phyloP scores from a whole-genome alignment of 2,329 filamentous ascomycete genomes.

The Bipolaris cookei region DNA sequence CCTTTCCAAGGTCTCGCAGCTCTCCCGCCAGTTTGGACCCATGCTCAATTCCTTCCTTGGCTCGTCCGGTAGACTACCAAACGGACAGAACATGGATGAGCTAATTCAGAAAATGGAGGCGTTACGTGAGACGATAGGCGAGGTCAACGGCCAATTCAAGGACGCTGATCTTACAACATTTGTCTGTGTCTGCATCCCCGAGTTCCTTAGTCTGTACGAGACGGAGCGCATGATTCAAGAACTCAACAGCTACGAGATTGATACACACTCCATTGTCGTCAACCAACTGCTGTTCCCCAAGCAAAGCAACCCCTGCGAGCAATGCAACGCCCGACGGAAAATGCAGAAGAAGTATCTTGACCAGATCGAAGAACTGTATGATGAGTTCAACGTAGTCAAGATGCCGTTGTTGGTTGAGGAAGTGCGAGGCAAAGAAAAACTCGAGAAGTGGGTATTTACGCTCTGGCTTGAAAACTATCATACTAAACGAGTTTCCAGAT shows the following conservation, averaged over 20 bases:
- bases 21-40: slow-evolving; percentile 92
- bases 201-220: slow-evolving; percentile 96
- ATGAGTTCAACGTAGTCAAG: slow-evolving; percentile 98
- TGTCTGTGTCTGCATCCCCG: slow-evolving; percentile 96
- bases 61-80: slow-evolving; percentile 75
- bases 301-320: slow-evolving; percentile 83
- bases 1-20: slow-evolving; percentile 93
- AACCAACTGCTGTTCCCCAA: slow-evolving; percentile 97
- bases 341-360: slow-evolving; percentile 99
- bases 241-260: slow-evolving; percentile 88
- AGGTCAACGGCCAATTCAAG: slow-evolving; percentile 99
- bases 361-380: slow-evolving; percentile 97
- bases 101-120: slow-evolving; percentile 95
- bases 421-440: slow-evolving; percentile 90
- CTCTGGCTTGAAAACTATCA: not conserved
- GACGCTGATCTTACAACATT: slow-evolving; percentile 95
- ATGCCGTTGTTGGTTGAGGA: slow-evolving; percentile 97
- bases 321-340: slow-evolving; percentile 91
- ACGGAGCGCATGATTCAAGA: slow-evolving; percentile 99
- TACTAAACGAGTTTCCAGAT: slow-evolving; percentile 52
- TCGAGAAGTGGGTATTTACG: slow-evolving; percentile 67
- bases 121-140: slow-evolving; percentile 87
- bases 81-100: slow-evolving; percentile 90
- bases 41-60: slow-evolving; percentile 94
- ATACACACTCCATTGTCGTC: slow-evolving; percentile 96